phyloP scores from a whole-genome alignment of 176 grass and related monocot genomes.

The Rhynchospora breviuscula region DNA sequence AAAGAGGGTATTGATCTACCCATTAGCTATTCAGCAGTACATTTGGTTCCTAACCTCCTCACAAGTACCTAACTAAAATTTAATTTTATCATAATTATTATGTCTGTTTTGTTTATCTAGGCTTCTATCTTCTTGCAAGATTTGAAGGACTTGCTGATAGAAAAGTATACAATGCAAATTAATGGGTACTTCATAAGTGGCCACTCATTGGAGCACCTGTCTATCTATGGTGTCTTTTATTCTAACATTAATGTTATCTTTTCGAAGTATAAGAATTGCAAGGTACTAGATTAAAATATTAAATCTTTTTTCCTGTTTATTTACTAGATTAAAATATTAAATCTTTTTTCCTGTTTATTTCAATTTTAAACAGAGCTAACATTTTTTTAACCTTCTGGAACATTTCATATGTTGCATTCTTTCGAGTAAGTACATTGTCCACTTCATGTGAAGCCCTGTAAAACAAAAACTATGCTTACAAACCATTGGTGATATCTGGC shows the following conservation, averaged over 20 bases:
- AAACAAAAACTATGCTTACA: background rate
- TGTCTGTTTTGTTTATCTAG: constrained; percentile 22
- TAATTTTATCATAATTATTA: constrained; percentile 9
- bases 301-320: background rate
- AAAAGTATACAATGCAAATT: constrained; percentile 88
- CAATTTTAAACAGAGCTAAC: background rate
- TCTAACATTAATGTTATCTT: constrained; percentile 79
- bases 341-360: background rate
- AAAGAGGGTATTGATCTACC: background rate
- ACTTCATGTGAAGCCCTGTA: background rate
- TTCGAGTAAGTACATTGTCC: background rate
- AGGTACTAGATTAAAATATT: constrained; percentile 45
- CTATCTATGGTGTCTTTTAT: constrained; percentile 75
- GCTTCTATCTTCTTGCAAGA: constrained; percentile 85
- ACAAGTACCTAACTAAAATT: background rate
- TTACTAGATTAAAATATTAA: constrained; percentile 23
- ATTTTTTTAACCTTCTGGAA: background rate
- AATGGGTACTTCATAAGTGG: constrained; percentile 84
- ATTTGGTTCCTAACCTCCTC: background rate
- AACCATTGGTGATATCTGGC: background rate
- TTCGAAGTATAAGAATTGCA: constrained; percentile 85
- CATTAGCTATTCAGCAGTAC: background rate
- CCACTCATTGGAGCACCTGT: constrained; percentile 92
- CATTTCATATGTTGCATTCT: constrained; percentile 12
- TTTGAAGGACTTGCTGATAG: constrained; percentile 85